Evolutionary conservation across 495 filamentous ascomycete species (phyloP), one percentile per base, ranked within the genome.

Genomic region (Penicillium flavigenum): DNA sequence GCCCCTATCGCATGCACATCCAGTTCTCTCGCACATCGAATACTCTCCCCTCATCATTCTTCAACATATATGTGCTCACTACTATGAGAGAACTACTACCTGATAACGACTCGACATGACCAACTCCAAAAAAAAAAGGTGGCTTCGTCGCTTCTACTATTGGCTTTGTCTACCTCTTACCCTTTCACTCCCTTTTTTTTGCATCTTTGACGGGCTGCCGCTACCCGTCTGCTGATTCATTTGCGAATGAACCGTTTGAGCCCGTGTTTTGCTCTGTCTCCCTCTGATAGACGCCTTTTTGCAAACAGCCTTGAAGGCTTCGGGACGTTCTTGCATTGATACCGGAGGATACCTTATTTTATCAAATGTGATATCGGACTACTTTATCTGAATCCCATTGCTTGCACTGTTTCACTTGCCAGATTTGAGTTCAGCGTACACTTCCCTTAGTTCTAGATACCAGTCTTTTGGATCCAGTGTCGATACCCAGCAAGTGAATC

Each of bases 31-130:
- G 45, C 20, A 66, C 66, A 58, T 50, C 46, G 4, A 32, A 32
- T 17, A 32, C 22, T 29, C 51, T 50, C 38, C 11, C 42, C 47
- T 31, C 34, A 39, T 36, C 39, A 5, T 36, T 27, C 19, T 50
- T 26, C 31, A 20, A 31, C 32, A 29, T 26, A 27, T 41, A 41
- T 52, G 52, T 57, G 51, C 53, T 48, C 27, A 54, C 39, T 51
- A 39, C 44, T 44, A 27, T 54, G 51, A 62, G 54, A 47, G 50
- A 57, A 38, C 29, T 55, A 14, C 52, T 63, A 60, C 62, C 59
- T 46, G 59, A 68, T 70, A 47, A 76, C 63, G 72, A 76, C 71
- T 72, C 65, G 72, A 71, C 63, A 75, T 62, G 71, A 75, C 66
- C 65, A 58, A 56, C 43, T 56, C 62, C 66, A 63, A 66, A 62